A percentile compares a stretch with the other conserved stretches of the same genome.
Evolutionary conservation across 768 basidiomycete species (phyloP).

Genomic region (Russula abietina): DNA sequence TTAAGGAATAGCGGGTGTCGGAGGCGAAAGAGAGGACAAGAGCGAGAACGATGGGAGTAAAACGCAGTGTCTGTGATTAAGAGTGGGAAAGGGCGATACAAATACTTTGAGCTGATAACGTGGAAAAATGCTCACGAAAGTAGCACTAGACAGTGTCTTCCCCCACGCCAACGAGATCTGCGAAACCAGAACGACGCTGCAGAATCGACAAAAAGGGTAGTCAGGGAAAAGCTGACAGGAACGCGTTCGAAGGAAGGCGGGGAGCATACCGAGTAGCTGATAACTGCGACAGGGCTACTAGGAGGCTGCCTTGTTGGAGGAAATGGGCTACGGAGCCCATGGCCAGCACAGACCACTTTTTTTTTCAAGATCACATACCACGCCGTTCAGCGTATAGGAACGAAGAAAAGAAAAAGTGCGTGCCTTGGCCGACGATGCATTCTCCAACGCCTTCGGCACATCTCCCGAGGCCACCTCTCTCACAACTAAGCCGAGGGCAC

Average conservation of each 20-base stretch:
- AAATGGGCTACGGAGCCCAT: conserved; percentile 62
- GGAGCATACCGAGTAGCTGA: conserved; percentile 55
- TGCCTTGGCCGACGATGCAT: conserved; percentile 44
- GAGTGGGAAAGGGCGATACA: too few species aligned
- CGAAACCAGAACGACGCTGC: conserved; percentile 60
- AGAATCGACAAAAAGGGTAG: neutral
- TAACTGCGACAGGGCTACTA: conserved; percentile 62
- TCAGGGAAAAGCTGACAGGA: neutral
- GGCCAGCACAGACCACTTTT: conserved; percentile 65
- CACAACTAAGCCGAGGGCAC: conserved; percentile 56
- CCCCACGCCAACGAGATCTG: conserved; percentile 69
- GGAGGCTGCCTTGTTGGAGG: conserved; percentile 59
- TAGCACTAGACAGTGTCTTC: conserved; percentile 43
- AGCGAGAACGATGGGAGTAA: conserved; percentile 42
- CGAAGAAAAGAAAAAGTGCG: conserved; percentile 20
- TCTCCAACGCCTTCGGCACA: conserved; percentile 45
- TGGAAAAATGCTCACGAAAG: conserved; percentile 38
- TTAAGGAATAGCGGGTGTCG: conserved; percentile 44
- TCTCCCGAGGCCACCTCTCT: conserved; percentile 56
- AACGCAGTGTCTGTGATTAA: conserved; percentile 55
- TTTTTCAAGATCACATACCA: neutral
- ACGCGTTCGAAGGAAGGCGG: neutral
- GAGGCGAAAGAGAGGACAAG: conserved; percentile 51
- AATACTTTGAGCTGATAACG: too few species aligned
- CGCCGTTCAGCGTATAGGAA: neutral